Base-by-base conservation (phyloP, 2,329 filamentous ascomycete genomes). In the Exutisphaerella laricina region DNA sequence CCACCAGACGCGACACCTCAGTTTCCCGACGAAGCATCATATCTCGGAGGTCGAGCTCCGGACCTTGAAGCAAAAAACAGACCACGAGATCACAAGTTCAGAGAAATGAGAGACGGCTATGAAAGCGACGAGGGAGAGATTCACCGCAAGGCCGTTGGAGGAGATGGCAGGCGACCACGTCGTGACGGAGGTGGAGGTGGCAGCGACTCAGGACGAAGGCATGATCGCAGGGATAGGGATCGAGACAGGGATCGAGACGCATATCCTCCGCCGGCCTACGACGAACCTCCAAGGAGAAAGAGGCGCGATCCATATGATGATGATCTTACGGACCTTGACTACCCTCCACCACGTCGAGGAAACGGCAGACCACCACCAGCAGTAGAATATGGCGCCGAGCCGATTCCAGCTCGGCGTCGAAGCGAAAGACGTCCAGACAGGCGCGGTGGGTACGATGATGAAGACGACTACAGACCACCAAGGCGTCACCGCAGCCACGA, bases 51-150 rank as follows among this genome's bases (percentile, higher is more conserved):
- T 10, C 48, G 49, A 14, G 56, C 59, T 8, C 58, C 56, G 6
- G 62, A 65, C 42, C 49, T 62, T 32, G 62, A 65, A 48, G 42
- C 51, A 21, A 65, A 64, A 50, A 57, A 54, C 43, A 39, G 57
- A 22, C 49, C 48, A 14, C 46, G 47, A 25, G 51, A 65, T 30
- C 52, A 53, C 26, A 47, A 56, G 28, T 65, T 65, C 48, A 45
- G 62, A 18, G 57, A 62, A 22, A 56, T 57, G 49, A 51, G 62
- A 29, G 58, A 64, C 48, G 62, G 61, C 12, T 65, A 65, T 49
- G 60, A 62, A 43, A 58, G 54, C 33, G 62, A 65, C 34, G 62
- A 65, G 39, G 62, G 62, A 14, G 62, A 65, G 37, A 46, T 40
- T 30, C 55, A 58, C 46, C 48, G 51, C 34, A 50, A 49, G 45